Conservation (phyloP, 2,329 filamentous ascomycete species). For the Chrysoporthe deuterocubensis region DNA sequence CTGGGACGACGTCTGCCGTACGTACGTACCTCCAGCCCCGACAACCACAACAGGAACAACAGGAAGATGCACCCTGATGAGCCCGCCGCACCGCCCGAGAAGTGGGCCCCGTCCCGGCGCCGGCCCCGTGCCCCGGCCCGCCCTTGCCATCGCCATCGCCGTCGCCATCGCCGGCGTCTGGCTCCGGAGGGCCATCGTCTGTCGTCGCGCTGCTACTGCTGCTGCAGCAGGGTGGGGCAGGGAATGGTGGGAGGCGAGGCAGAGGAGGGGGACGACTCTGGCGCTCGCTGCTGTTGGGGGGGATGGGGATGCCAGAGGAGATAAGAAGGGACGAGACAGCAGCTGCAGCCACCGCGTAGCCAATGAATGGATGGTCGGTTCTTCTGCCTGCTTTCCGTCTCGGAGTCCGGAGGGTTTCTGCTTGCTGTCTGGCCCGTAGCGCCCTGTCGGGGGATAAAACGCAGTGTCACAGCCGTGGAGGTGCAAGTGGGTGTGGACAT, state of each 20-base stretch:
- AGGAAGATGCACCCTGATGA: neutral
- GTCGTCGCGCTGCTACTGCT: too few relatives aligned
- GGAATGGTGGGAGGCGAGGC: neutral
- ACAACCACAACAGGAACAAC: too few relatives aligned
- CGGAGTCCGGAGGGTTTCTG: constrained; percentile 1
- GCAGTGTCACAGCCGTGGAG: neutral
- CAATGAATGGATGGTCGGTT: too few relatives aligned
- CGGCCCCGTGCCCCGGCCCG: neutral
- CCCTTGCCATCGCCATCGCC: neutral
- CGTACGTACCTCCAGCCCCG: neutral
- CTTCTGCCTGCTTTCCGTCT: neutral
- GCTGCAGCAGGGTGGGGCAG: neutral
- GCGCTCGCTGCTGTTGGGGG: neutral
- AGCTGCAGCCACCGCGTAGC: too few relatives aligned
- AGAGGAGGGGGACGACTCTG: neutral
- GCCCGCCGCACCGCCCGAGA: constrained; percentile 1
- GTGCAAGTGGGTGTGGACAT: neutral
- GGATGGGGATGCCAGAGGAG: neutral
- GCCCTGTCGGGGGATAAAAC: neutral
- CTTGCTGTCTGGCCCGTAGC: neutral
- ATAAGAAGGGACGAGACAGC: neutral
- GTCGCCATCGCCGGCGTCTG: neutral
- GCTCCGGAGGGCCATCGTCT: neutral
- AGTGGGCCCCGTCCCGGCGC: neutral
- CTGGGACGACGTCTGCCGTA: neutral